Evolutionary conservation across 1,139 yeast genomes (phyloP), one percentile per base, ranked within the genome.

Genomic region (Yamadazyma sp.): DNA sequence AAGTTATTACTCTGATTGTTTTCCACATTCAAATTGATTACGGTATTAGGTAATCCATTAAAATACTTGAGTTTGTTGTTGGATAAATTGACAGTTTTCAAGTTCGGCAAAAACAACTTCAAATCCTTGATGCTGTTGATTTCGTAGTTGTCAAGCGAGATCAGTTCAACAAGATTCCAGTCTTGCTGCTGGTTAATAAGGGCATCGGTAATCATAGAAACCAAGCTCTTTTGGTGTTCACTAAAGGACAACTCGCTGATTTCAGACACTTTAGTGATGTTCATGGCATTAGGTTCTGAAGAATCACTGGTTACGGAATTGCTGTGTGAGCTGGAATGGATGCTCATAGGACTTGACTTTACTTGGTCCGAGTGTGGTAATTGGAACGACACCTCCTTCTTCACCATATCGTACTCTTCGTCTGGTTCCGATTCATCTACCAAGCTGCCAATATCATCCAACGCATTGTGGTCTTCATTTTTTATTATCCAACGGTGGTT

Each of bases 181-280:
- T 67, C 59, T 10, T 61, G 60, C 20, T 59, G 53, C 23, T 54
- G 54, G 7, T 48, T 47, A 0, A 76, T 63, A 31, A 73, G 57
- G 2, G 59, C 53, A 34, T 73, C 76, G 1, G 76, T 76, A n/a
- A 78, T 64, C 1, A 73, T 62, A 2, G 78, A 61, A 5, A 76
- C 77, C 32, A 78, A 52, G 12, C 55, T 57, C 40, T 59, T 65
- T 43, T 70, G 70, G 0, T 78, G 66, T 45, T 72, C 73, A 1
- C 81, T 66, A 49, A 77, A 78, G 1, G 81, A 70, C 3, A 74
- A 44, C 29, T 76, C 71, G n/a, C 62, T 67, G 7, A 71, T 40
- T 34, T 70, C 74, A 1, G 78, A 70, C 1, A 66, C 49, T 31
- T 61, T 61, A 0, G 79, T 73, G 0, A 71, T 63, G 44, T 71